Evolutionary conservation across 2,329 filamentous ascomycete genomes (phyloP), one percentile per base, ranked within the genome.

Genomic region (Paecilomyces variotii): DNA sequence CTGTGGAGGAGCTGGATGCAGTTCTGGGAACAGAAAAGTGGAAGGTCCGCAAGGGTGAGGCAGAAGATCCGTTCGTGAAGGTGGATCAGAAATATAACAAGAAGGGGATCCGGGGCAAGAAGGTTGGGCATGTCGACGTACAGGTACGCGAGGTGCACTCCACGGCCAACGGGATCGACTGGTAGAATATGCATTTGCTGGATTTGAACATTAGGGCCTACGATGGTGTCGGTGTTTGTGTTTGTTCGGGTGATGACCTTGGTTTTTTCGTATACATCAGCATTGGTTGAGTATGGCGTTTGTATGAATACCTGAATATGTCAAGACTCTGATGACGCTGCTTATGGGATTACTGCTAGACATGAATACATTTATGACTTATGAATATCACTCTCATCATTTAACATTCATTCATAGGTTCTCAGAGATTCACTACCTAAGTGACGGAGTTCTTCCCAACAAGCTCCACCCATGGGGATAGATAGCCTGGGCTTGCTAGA

Each of bases 1-100:
- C 90, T 0, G 82, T 92, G 0, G 86, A 87, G 56, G 91, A 96
- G 76, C 79, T 96, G 52, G 91, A 96, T 70, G 82, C 81, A 0
- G 83, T 90, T 58, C 78, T 96, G 28, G 90, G 90, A 0, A 96
- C 91, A 0, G 79, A 80, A 66, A 87, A 84, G 75, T 96, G 89
- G 85, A 89, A 83, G 75, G 85, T 96, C 19, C 87, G 82, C 76
- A 88, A 87, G 73, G 87, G 82, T 1, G 90, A 94, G 73, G 79
- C 75, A 14, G 68, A 68, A 6, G 77, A 80, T 70, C 82, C 82
- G 14, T 86, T 84, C 69, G 79, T 78, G 54, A 78, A 75, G 57
- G 65, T 86, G 56, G 84, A 86, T 67, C 78, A 78, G 72, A 84
- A 79, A 67, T 71, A 85, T 59, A 80, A 45, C 5, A 45, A 24